Percentiles rank a stretch among this genome's conserved stretches.
Conservation (phyloP, 108 stramenopile genomes). For the Bacterosira constricta region DNA sequence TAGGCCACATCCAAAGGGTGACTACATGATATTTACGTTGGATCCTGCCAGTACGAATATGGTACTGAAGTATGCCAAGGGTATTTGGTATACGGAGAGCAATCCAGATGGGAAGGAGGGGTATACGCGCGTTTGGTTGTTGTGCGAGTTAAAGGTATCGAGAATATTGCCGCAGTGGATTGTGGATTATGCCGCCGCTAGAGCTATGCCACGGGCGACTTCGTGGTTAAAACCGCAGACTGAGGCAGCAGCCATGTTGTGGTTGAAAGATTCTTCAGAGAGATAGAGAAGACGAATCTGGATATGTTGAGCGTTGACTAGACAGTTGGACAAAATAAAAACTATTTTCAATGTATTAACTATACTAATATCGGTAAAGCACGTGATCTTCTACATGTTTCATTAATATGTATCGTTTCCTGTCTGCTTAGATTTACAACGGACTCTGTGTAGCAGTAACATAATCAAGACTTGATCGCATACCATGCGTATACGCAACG, state of each 20-base stretch:
- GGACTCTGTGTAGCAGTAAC: too few species aligned
- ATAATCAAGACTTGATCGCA: too few species aligned
- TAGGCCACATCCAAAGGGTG: slow-evolving; percentile 76
- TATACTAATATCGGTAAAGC: too few species aligned
- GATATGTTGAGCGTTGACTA: background rate
- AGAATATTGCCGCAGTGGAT: slow-evolving; percentile 77
- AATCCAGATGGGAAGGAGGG: slow-evolving; percentile 74
- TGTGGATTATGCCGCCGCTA: slow-evolving; percentile 83
- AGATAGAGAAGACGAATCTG: slow-evolving; percentile 1
- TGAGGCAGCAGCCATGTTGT: slow-evolving; percentile 64
- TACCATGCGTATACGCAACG: too few species aligned
- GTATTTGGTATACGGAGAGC: slow-evolving; percentile 86
- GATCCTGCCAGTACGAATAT: slow-evolving; percentile 82
- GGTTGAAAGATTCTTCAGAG: slow-evolving; percentile 53
- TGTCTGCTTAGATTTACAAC: background rate
- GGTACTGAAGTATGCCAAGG: slow-evolving; percentile 85
- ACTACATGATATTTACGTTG: slow-evolving; percentile 88
- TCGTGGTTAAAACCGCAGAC: slow-evolving; percentile 84
- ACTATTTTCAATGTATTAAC: too few species aligned
- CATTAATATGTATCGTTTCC: too few species aligned
- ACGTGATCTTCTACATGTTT: too few species aligned
- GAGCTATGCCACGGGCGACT: slow-evolving; percentile 90
- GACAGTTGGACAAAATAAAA: too few species aligned
- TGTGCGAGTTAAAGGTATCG: slow-evolving; percentile 82
- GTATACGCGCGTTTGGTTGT: slow-evolving; percentile 82